Evolutionary conservation across 164 flowering plant species (phyloP), one percentile per base, ranked within the genome.

Genomic region (Warburgia ugandensis): DNA sequence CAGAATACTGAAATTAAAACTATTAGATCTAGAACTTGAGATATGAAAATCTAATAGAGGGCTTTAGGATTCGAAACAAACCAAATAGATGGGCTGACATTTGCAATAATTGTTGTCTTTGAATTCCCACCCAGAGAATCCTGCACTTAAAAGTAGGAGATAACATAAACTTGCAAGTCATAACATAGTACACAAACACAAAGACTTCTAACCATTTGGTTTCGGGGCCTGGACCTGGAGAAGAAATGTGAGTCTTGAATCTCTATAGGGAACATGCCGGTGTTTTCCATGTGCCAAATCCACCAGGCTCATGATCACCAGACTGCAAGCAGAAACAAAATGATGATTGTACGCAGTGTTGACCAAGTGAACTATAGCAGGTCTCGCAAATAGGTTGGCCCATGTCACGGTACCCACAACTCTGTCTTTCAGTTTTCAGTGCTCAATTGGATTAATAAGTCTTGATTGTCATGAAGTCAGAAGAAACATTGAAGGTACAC

Each of bases 121-220:
- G 92, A 89, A 66, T 89, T 89, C 16, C 97, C 97, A 61, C 97
- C 97, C 3, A 89, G 69, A 38, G 97, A 89, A 62, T 89, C 97
- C 95, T 89, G 87, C 68, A 72, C 35, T 14, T 33, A 43, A 17
- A 27, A 29, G 19, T 4, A n/a, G 20, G 3, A 22, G 5, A 37
- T 4, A 43, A 3, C 11, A 29, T 17, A 25, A 8, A 25, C 48
- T 19, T 2, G 12, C 17, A 2, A 44, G 48, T 29, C 11, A 9
- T 2, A 25, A 25, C 30, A 9, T 14, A 44, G 26, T 20, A 22
- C 4, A 9, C 13, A n/a, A n/a, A n/a, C n/a, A n/a, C n/a, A n/a
- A n/a, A n/a, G n/a, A n/a, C n/a, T n/a, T n/a, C n/a, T n/a, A n/a
- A n/a, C n/a, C n/a, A n/a, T n/a, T n/a, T n/a, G n/a, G n/a, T n/a